A percentile compares a stretch with the other conserved stretches of the same genome.
phyloP scores from a whole-genome alignment of 108 stramenopile species.

The Fragilaria crotonensis region DNA sequence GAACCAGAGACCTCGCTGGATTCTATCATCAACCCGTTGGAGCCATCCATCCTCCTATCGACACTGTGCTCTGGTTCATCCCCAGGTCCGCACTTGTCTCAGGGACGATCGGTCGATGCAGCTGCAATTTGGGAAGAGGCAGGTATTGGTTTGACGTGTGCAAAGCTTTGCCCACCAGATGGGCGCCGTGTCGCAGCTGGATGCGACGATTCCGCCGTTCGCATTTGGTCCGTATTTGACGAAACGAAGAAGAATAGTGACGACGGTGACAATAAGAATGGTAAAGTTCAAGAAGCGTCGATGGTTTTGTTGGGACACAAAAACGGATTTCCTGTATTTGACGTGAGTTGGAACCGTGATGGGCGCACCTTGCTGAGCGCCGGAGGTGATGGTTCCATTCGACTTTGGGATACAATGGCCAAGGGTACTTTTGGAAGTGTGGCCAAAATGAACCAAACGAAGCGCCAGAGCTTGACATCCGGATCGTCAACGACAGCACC shows the following conservation, averaged over 20 bases:
- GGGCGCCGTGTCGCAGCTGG: slow-evolving; percentile 74
- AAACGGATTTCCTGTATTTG: slow-evolving; percentile 86
- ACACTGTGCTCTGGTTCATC: slow-evolving; percentile 44
- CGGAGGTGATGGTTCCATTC: slow-evolving; percentile 78
- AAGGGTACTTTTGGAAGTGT: slow-evolving; percentile 66
- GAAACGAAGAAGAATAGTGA: slow-evolving; percentile 11
- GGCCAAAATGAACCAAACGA: slow-evolving; percentile 2
- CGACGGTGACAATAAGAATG: slow-evolving; percentile 6
- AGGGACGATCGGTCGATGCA: slow-evolving; percentile 8
- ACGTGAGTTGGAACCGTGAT: slow-evolving; percentile 80
- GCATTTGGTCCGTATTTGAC: slow-evolving; percentile 36
- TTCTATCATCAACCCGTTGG: slow-evolving; percentile 44
- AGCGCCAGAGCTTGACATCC: background rate
- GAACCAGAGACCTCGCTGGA: slow-evolving; percentile 1
- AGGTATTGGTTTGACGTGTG: slow-evolving; percentile 70
- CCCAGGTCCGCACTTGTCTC: slow-evolving; percentile 1
- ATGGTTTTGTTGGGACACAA: slow-evolving; percentile 81
- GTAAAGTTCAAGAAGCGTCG: slow-evolving; percentile 8
- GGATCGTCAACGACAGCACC: background rate
- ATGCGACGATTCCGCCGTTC: slow-evolving; percentile 78
- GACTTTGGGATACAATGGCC: slow-evolving; percentile 83
- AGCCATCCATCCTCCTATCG: slow-evolving; percentile 61
- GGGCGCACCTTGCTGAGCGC: slow-evolving; percentile 75
- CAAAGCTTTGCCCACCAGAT: slow-evolving; percentile 71
- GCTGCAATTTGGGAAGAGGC: slow-evolving; percentile 61